phyloP scores from a whole-genome alignment of 75 land plant genomes.

The Sequoia sempervirens region DNA sequence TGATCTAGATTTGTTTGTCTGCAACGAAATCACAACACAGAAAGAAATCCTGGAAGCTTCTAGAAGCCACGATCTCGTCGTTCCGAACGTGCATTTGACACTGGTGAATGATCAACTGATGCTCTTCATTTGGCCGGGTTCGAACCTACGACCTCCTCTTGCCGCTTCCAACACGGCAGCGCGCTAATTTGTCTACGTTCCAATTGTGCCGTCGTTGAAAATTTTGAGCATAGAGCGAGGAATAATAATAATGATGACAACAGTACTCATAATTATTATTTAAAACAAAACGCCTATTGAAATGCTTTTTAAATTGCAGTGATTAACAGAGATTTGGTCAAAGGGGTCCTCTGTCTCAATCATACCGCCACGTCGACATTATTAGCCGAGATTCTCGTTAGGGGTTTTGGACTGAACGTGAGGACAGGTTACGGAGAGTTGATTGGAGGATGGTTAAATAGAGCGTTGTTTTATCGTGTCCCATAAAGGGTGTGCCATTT shows the following conservation, averaged over 20 bases:
- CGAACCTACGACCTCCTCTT: conserved; percentile 1
- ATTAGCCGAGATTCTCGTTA: not conserved
- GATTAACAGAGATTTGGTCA: not conserved
- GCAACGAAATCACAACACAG: not conserved
- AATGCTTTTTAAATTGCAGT: not conserved
- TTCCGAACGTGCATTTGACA: not conserved
- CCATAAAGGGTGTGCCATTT: not conserved
- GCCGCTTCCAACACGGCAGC: not conserved
- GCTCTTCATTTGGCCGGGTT: not conserved
- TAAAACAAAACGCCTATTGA: not conserved
- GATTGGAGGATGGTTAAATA: not conserved
- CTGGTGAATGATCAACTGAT: not conserved
- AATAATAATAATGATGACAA: not conserved
- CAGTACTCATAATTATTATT: not conserved
- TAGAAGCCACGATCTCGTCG: not conserved
- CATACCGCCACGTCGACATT: not conserved
- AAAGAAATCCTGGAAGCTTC: not conserved
- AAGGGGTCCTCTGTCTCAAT: not conserved
- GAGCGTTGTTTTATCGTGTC: not conserved
- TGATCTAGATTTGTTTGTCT: not conserved
- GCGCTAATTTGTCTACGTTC: not conserved
- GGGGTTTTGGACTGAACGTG: not conserved
- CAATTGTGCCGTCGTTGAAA: not conserved
- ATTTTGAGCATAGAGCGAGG: not conserved
- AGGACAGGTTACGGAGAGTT: not conserved